These are phyloP conservation scores for Boletus subcaerulescens DNA, from an alignment of 768 basidiomycete species.

Conservation along the genomic window DNA sequence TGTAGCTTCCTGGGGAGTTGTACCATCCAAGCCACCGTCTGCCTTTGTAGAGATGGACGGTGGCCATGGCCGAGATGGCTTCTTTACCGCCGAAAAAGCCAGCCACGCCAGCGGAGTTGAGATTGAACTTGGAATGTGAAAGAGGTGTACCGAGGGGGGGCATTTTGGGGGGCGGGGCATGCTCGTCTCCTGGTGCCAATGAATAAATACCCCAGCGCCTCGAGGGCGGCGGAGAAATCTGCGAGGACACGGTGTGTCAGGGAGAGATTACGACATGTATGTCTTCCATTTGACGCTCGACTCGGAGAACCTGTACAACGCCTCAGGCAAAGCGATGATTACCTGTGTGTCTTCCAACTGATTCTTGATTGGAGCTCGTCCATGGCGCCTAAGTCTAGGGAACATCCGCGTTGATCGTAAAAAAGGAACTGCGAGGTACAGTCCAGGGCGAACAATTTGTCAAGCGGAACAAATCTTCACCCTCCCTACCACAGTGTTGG, in stretches of 20 bases:
- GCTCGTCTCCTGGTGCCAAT: background rate
- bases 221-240: background rate
- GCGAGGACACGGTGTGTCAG: too few species aligned
- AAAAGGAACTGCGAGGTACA: too few species aligned
- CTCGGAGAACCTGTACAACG: background rate
- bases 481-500: too few species aligned
- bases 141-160: conserved; percentile 13
- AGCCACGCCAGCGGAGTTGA: conserved; percentile 32
- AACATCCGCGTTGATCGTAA: background rate
- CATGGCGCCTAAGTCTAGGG: background rate
- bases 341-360: background rate
- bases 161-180: background rate
- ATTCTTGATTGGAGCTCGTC: background rate
- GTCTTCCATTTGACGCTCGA: background rate
- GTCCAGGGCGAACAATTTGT: too few species aligned
- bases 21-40: conserved; percentile 36
- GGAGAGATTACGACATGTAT: background rate
- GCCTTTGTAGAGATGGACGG: conserved; percentile 30
- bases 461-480: too few species aligned
- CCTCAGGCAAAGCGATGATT: background rate
- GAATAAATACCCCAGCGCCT: background rate
- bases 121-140: conserved; percentile 6
- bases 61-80: conserved; percentile 35
- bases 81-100: conserved; percentile 38
- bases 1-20: conserved; percentile 36